These are phyloP conservation scores for Tuctoria greenei DNA, from an alignment of 176 grass and related monocot genomes.

Conservation along the genomic window DNA sequence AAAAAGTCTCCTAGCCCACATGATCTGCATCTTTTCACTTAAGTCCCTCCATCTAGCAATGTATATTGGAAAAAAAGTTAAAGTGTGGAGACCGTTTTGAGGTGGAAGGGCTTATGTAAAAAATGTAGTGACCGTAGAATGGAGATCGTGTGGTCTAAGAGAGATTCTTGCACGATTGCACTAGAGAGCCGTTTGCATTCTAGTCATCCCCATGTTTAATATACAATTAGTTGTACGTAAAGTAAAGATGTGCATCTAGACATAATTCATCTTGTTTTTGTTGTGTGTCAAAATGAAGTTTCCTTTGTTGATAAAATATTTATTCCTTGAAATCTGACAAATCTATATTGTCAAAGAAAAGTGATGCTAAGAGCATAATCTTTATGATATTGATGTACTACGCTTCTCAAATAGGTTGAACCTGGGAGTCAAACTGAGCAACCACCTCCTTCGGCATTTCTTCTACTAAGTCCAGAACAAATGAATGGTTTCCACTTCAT, in stretches of 20 bases:
- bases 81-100: no score
- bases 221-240: background rate
- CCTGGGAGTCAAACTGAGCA: conserved; percentile 99
- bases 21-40: no score
- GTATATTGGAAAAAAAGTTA: no score
- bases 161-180: no score
- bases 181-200: no score
- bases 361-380: background rate
- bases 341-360: background rate
- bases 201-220: background rate
- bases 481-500: conserved; percentile 81
- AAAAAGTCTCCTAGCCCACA: no score
- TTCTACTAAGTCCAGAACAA: conserved; percentile 74
- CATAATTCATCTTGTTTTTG: background rate
- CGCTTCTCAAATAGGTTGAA: conserved; percentile 65
- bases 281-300: background rate
- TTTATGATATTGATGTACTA: conserved; percentile 6
- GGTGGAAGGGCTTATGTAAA: no score
- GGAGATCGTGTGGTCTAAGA: no score
- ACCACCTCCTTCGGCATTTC: conserved; percentile 83
- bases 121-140: no score
- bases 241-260: background rate
- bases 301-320: background rate
- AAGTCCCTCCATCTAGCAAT: no score
- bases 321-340: background rate